phyloP scores from a whole-genome alignment of 164 flowering plant genomes.

The Tetracentron sinense region DNA sequence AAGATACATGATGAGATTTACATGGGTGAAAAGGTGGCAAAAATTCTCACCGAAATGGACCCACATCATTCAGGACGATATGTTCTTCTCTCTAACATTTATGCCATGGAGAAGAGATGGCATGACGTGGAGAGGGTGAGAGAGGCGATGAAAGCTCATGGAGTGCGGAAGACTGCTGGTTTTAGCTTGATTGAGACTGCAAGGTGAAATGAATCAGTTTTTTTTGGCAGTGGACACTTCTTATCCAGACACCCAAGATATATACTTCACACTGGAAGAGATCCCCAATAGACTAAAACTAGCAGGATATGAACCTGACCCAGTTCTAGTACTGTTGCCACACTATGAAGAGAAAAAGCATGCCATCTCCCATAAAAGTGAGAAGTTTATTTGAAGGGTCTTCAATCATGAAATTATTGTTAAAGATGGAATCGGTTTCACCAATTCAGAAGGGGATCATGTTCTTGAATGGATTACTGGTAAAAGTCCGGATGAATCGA shows the following conservation, averaged over 20 bases:
- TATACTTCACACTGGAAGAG: constrained; percentile 5
- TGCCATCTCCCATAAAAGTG: constrained; percentile 9
- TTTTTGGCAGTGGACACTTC: constrained; percentile 15
- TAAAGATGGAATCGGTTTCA: constrained; percentile 13
- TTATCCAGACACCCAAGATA: constrained; percentile 15
- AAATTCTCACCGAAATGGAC: too few species aligned
- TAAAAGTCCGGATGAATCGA: not conserved
- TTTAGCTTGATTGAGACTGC: not conserved
- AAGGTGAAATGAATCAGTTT: constrained; percentile 12
- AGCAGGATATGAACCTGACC: constrained; percentile 11
- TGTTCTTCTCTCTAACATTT: constrained; percentile 17
- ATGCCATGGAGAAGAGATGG: too few species aligned
- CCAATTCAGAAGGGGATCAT: constrained; percentile 10
- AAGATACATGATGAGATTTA: too few species aligned
- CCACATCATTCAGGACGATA: too few species aligned
- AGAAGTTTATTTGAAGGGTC: constrained; percentile 5
- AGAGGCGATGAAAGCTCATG: too few species aligned
- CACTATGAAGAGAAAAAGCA: constrained; percentile 11
- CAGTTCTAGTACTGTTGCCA: constrained; percentile 10
- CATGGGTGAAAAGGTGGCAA: too few species aligned
- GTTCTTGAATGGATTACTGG: constrained; percentile 15
- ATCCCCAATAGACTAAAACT: constrained; percentile 9
- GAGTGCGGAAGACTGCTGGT: too few species aligned
- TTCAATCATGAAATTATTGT: constrained; percentile 7
- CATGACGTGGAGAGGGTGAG: too few species aligned